Evolutionary conservation across 106 monocot species (phyloP).

Genomic region (Allium cepa): DNA sequence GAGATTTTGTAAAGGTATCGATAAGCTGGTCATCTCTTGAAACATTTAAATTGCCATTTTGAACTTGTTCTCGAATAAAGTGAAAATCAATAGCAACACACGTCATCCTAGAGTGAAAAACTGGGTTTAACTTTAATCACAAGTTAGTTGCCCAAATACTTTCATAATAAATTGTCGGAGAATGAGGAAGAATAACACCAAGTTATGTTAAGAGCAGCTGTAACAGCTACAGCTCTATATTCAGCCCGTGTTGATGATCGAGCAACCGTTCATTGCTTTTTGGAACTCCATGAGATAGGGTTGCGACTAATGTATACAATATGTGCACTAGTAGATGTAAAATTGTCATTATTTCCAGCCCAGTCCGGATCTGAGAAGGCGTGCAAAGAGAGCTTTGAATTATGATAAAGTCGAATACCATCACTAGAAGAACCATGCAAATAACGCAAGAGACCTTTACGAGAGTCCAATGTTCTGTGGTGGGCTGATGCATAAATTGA

Average conservation of each 20-base stretch:
- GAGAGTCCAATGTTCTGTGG: background rate
- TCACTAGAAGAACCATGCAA: background rate
- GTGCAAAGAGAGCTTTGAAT: background rate
- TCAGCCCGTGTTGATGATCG: background rate
- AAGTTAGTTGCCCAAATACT: constrained; percentile 1
- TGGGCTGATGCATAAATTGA: constrained; percentile 7
- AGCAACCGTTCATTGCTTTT: constrained; percentile 8
- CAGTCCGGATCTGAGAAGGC: background rate
- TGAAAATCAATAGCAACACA: constrained; percentile 9
- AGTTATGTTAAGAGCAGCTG: constrained; percentile 2
- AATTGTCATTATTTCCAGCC: background rate
- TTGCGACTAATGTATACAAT: background rate
- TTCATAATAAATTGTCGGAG: constrained; percentile 1
- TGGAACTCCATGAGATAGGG: constrained; percentile 7
- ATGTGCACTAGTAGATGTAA: background rate
- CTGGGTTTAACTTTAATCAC: constrained; percentile 5
- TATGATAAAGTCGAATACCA: background rate
- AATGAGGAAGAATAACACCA: background rate
- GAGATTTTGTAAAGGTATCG: background rate
- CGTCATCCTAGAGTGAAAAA: constrained; percentile 8
- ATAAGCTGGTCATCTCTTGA: background rate
- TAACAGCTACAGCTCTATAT: constrained; percentile 1
- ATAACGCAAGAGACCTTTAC: background rate
- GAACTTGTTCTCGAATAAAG: constrained; percentile 3
- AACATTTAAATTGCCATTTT: background rate